These are phyloP conservation scores for Gnaphalium uliginosum DNA, from an alignment of 129 eudicot species.

Conservation along the genomic window DNA sequence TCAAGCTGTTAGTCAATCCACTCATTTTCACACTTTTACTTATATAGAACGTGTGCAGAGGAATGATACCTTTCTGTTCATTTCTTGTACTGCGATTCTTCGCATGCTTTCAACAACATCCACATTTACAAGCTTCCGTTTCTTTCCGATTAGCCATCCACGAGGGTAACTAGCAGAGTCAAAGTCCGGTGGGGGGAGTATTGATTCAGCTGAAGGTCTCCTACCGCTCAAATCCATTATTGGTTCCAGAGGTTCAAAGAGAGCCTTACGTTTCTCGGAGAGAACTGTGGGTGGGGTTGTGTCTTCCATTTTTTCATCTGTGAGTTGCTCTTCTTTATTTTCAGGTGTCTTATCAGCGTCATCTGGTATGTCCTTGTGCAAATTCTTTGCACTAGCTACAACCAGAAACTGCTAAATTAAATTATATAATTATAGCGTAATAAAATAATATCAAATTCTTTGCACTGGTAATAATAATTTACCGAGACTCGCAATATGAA, in stretches of 20 bases:
- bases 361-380: conserved; percentile 45
- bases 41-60: conserved; percentile 6
- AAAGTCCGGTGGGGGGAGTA: conserved; percentile 97
- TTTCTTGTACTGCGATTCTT: conserved; percentile 87
- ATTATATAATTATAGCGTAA: not conserved
- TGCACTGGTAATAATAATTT: not conserved
- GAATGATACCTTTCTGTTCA: conserved; percentile 77
- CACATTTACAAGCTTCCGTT: conserved; percentile 88
- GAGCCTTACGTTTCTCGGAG: conserved; percentile 83
- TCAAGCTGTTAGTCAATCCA: not conserved
- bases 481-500: conserved; percentile 2
- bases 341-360: conserved; percentile 41
- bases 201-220: conserved; percentile 73
- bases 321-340: conserved; percentile 47
- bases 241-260: conserved; percentile 90
- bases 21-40: not conserved
- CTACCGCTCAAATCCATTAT: conserved; percentile 49
- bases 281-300: conserved; percentile 48
- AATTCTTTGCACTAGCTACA: conserved; percentile 50
- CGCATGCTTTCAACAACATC: conserved; percentile 98
- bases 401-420: conserved; percentile 38
- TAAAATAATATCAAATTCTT: not conserved
- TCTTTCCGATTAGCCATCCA: conserved; percentile 95
- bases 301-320: conserved; percentile 59
- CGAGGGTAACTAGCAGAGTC: conserved; percentile 82